Conservation (phyloP, 83 land plant genomes). For the Picea engelmannii region DNA sequence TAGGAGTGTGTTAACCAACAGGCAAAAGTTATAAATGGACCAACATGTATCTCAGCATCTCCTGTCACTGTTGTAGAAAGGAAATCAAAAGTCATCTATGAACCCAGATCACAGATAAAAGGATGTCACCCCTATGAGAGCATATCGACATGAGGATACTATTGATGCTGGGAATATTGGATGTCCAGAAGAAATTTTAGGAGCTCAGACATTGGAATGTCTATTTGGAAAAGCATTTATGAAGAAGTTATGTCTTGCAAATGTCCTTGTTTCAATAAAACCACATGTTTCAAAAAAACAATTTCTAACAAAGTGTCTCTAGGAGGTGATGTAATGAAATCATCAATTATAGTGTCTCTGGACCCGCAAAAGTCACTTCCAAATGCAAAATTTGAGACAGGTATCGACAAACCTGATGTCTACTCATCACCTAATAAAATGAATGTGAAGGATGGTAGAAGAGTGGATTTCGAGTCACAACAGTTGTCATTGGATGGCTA, state of each 20-base stretch:
- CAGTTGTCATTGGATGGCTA: background rate
- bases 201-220: slow-evolving; percentile 51
- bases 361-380: background rate
- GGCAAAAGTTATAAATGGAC: slow-evolving; percentile 32
- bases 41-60: slow-evolving; percentile 71
- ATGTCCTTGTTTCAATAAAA: slow-evolving; percentile 56
- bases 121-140: background rate
- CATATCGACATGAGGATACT: slow-evolving; percentile 15
- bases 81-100: slow-evolving; percentile 10
- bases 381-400: slow-evolving; percentile 1
- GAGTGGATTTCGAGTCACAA: background rate
- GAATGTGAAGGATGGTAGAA: background rate
- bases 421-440: background rate
- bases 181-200: slow-evolving; percentile 22
- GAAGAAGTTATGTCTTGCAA: slow-evolving; percentile 64
- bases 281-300: background rate
- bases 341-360: background rate
- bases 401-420: background rate
- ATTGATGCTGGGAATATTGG: slow-evolving; percentile 11
- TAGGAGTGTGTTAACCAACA: slow-evolving; percentile 2
- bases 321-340: slow-evolving; percentile 2
- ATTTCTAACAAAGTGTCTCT: background rate
- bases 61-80: slow-evolving; percentile 68
- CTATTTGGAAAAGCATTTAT: slow-evolving; percentile 76
- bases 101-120: background rate